Percentiles rank a stretch among this genome's conserved stretches.
Conservation (phyloP, 176 grass and related monocot species). For the Oryza longistaminata region DNA sequence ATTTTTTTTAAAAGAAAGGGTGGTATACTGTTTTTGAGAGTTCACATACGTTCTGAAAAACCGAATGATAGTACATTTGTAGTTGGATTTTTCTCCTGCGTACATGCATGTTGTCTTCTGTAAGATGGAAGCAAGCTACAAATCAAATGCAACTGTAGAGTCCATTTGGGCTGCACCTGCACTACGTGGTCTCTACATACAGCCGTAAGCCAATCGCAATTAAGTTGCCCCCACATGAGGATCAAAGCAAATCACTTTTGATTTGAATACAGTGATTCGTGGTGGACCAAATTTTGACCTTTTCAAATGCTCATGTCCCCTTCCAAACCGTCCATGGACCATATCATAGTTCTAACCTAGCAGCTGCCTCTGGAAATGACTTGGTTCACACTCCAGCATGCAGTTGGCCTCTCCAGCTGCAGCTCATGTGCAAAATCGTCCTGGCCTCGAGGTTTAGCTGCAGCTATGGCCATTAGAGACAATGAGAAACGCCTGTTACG, state of each 20-base stretch:
- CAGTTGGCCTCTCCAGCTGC: neutral
- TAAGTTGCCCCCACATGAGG: slow-evolving; percentile 8
- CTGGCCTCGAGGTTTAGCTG: neutral
- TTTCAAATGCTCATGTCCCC: slow-evolving; percentile 18
- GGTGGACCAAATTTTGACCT: slow-evolving; percentile 30
- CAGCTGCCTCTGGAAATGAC: neutral
- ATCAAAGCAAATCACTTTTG: slow-evolving; percentile 13
- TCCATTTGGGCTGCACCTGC: neutral
- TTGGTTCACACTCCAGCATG: slow-evolving; percentile 30
- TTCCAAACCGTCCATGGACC: neutral
- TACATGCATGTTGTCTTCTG: neutral
- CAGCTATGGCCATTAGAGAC: slow-evolving; percentile 5
- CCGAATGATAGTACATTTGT: no score
- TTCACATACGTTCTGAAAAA: no score
- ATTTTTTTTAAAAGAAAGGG: no score
- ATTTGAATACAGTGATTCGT: slow-evolving; percentile 16
- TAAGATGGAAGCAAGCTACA: neutral
- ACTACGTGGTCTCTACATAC: neutral
- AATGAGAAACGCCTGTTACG: neutral
- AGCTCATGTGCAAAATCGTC: neutral
- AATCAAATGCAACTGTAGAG: neutral
- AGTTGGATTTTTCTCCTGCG: neutral
- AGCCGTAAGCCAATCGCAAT: neutral
- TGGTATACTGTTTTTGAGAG: no score
- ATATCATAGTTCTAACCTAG: neutral